Evolutionary conservation across 169 alveolate species (phyloP).

Genomic region (Hammondia hammondi): DNA sequence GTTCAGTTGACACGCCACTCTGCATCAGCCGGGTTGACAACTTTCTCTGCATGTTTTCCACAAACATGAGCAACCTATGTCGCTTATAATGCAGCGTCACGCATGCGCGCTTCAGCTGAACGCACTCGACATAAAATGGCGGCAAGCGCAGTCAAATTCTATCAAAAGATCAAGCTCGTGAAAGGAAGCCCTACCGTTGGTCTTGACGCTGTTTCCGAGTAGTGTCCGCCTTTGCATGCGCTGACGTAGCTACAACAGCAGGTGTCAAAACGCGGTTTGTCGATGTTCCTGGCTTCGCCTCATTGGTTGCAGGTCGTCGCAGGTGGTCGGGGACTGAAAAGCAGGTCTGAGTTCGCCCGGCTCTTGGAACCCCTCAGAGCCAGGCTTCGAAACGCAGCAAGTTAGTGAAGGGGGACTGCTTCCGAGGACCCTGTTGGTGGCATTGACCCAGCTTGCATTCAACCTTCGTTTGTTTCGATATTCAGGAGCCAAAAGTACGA

Average conservation of each 20-base stretch:
- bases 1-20: background rate
- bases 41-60: too few species aligned
- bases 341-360: slow-evolving; percentile 75
- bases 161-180: background rate
- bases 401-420: background rate
- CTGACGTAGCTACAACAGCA: background rate
- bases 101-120: too few species aligned
- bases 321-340: slow-evolving; percentile 88
- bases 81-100: too few species aligned
- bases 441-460: background rate
- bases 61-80: background rate
- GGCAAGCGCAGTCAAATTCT: background rate
- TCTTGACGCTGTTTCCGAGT: background rate
- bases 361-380: slow-evolving; percentile 81
- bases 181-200: background rate
- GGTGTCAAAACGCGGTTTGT: background rate
- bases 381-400: slow-evolving; percentile 77
- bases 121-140: background rate
- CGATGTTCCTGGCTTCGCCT: background rate
- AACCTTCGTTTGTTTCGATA: background rate
- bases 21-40: background rate
- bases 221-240: background rate
- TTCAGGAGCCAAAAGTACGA: background rate
- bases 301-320: slow-evolving; percentile 71
- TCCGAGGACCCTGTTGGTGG: background rate